phyloP scores from a whole-genome alignment of 2,329 filamentous ascomycete species.

The Claviceps quebecensis region DNA sequence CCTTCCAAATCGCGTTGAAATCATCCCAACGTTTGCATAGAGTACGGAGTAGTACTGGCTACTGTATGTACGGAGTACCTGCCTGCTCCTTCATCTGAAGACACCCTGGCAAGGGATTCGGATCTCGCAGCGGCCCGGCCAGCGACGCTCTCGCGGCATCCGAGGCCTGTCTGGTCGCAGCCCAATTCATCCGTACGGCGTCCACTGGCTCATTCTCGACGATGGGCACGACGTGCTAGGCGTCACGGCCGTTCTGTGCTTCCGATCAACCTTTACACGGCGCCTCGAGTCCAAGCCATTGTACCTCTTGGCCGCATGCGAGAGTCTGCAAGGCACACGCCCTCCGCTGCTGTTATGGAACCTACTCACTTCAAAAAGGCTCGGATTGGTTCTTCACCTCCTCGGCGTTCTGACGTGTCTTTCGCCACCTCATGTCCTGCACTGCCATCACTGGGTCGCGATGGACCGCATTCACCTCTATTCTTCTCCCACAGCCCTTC shows the following conservation, averaged over 20 bases:
- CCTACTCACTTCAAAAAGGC: constrained; percentile 31
- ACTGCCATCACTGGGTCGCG: constrained; percentile 11
- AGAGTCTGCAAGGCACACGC: constrained; percentile 10
- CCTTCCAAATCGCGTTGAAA: background rate
- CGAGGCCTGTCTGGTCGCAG: constrained; percentile 1
- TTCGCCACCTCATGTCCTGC: constrained; percentile 12
- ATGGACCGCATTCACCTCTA: constrained; percentile 33
- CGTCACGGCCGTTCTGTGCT: constrained; percentile 7
- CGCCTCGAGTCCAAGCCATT: too few relatives aligned
- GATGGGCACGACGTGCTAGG: constrained; percentile 10
- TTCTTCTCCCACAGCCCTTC: constrained; percentile 35
- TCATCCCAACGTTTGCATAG: constrained; percentile 5
- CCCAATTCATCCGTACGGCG: constrained; percentile 6
- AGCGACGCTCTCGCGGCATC: constrained; percentile 2
- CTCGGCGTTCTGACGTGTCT: constrained; percentile 30
- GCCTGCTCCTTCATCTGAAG: constrained; percentile 4
- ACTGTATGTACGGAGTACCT: too few relatives aligned
- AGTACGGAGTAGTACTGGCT: too few relatives aligned
- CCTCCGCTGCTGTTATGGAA: constrained; percentile 17
- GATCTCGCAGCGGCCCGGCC: constrained; percentile 1
- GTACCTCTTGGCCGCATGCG: constrained; percentile 7
- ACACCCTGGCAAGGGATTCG: background rate
- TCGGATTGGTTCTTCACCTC: constrained; percentile 31
- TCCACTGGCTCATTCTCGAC: constrained; percentile 2
- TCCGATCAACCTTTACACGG: background rate